Evolutionary conservation across 1,284 basidiomycete species (phyloP).

Genomic region (Mycosarcoma maydis): DNA sequence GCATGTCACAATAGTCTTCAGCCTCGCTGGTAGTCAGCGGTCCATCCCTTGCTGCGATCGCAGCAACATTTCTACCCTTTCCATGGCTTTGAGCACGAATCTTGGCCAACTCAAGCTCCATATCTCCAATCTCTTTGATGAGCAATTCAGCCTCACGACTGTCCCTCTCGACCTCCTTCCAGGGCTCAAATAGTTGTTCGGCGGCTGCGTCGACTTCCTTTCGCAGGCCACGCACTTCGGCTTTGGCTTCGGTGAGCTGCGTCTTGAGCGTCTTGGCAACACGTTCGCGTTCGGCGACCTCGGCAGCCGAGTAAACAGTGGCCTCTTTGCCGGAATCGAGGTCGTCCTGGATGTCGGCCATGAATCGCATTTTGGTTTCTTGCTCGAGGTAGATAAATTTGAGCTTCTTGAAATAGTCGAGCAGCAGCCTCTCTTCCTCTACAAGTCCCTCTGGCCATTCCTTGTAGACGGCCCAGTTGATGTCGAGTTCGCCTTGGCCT

Average conservation of each 20-base stretch:
- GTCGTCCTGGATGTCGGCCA: constrained; percentile 60
- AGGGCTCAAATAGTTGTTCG: constrained; percentile 47
- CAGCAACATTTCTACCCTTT: constrained; percentile 37
- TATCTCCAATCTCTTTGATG: constrained; percentile 54
- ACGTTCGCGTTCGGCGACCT: constrained; percentile 54
- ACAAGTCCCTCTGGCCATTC: constrained; percentile 55
- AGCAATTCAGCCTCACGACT: constrained; percentile 47
- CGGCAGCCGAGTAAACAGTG: constrained; percentile 55
- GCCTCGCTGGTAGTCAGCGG: constrained; percentile 54
- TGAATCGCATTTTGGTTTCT: constrained; percentile 63
- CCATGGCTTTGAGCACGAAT: constrained; percentile 51
- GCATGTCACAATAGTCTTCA: constrained; percentile 51
- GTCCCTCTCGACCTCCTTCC: constrained; percentile 39
- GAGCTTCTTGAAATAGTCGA: constrained; percentile 63
- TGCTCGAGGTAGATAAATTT: constrained; percentile 64
- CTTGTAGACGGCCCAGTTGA: constrained; percentile 59
- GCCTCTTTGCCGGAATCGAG: constrained; percentile 59
- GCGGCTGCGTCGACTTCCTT: constrained; percentile 52
- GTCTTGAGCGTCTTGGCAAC: constrained; percentile 53
- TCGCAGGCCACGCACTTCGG: constrained; percentile 48
- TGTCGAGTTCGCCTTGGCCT: constrained; percentile 48
- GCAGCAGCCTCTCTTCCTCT: constrained; percentile 53
- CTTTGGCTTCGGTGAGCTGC: constrained; percentile 59
- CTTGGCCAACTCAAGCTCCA: constrained; percentile 60
- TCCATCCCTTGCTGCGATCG: constrained; percentile 51